Conservation (phyloP, 768 basidiomycete genomes). For the Tephrocybe rancida region DNA sequence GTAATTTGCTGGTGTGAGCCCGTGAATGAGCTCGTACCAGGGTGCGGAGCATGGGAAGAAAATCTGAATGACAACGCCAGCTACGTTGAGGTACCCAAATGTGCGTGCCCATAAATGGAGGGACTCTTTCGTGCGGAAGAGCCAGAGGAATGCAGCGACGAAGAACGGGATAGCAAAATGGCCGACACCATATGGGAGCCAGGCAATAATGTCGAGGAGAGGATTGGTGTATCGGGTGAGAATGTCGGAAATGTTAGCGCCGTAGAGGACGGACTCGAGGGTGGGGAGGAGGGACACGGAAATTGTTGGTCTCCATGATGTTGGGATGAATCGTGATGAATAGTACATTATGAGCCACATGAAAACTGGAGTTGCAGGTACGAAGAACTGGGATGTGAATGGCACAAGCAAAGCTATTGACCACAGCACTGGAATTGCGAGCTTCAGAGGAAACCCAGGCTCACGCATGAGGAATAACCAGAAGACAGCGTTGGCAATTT, state of each 20-base stretch:
- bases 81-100: slow-evolving; percentile 92
- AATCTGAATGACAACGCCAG: slow-evolving; percentile 87
- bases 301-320: slow-evolving; percentile 73
- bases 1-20: slow-evolving; percentile 94
- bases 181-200: slow-evolving; percentile 95
- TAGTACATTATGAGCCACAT: slow-evolving; percentile 88
- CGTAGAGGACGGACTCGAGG: slow-evolving; percentile 92
- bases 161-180: slow-evolving; percentile 91
- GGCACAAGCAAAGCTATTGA: slow-evolving; percentile 73
- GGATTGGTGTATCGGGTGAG: slow-evolving; percentile 95
- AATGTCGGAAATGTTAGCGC: slow-evolving; percentile 97
- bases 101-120: slow-evolving; percentile 84
- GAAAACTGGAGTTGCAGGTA: slow-evolving; percentile 86
- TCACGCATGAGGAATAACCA: slow-evolving; percentile 75
- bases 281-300: slow-evolving; percentile 94
- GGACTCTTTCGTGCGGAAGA: slow-evolving; percentile 80
- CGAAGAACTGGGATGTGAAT: slow-evolving; percentile 87
- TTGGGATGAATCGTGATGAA: slow-evolving; percentile 84
- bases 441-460: slow-evolving; percentile 73
- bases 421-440: slow-evolving; percentile 77
- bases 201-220: slow-evolving; percentile 88
- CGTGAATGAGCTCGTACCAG: slow-evolving; percentile 98
- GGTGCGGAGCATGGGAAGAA: slow-evolving; percentile 92
- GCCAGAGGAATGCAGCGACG: slow-evolving; percentile 84
- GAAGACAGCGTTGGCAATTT: slow-evolving; percentile 61